Evolutionary conservation across 768 basidiomycete species (phyloP).

Genomic region (Asterophora parasitica): DNA sequence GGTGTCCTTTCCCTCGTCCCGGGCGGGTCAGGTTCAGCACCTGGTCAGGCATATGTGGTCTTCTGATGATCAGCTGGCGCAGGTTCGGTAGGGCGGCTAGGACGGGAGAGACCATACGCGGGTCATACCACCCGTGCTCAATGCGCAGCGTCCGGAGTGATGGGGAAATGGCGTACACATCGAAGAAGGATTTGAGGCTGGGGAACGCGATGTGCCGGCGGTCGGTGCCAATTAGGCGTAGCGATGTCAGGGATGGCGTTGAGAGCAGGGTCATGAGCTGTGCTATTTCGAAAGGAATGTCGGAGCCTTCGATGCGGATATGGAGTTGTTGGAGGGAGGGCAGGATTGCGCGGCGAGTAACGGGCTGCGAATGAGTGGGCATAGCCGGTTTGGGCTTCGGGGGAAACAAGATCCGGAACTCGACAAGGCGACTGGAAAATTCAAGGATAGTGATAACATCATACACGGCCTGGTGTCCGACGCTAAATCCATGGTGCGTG

Average conservation of each 20-base stretch:
- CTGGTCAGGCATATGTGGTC: slow-evolving; percentile 28
- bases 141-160: slow-evolving; percentile 35
- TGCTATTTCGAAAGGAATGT: slow-evolving; percentile 59
- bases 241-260: slow-evolving; percentile 41
- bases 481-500: slow-evolving; percentile 66
- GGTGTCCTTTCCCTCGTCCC: slow-evolving; percentile 11
- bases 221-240: slow-evolving; percentile 44
- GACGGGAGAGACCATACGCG: slow-evolving; percentile 33
- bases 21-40: slow-evolving; percentile 23
- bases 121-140: slow-evolving; percentile 46
- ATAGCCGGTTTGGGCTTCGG: slow-evolving; percentile 23
- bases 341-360: slow-evolving; percentile 34
- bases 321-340: slow-evolving; percentile 43
- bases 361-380: slow-evolving; percentile 22
- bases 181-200: slow-evolving; percentile 44
- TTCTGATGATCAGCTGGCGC: slow-evolving; percentile 29
- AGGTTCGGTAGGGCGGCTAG: slow-evolving; percentile 29
- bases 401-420: slow-evolving; percentile 54
- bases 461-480: slow-evolving; percentile 47
- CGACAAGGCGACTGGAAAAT: slow-evolving; percentile 46
- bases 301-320: slow-evolving; percentile 45
- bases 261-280: slow-evolving; percentile 46
- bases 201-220: slow-evolving; percentile 35
- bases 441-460: slow-evolving; percentile 57
- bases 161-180: slow-evolving; percentile 35